Base-by-base conservation (phyloP, 768 basidiomycete genomes). In the Agrocybe pediades region DNA sequence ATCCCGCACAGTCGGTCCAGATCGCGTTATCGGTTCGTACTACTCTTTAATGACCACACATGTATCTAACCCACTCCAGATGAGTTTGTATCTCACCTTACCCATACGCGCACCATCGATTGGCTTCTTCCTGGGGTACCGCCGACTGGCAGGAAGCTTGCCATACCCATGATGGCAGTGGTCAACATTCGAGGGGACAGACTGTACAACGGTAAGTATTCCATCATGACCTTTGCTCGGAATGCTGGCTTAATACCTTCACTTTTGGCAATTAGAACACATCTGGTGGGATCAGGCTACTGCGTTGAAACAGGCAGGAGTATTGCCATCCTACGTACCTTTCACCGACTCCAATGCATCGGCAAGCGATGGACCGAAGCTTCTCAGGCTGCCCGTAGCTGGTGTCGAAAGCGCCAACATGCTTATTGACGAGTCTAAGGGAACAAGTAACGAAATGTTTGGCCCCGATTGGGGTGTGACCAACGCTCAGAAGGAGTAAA, bases 71-170 rank as follows among this genome's bases (percentile, higher is more conserved):
- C 46, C 21, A 19, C 49, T 30, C 2, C 47, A 81, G 80, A 82
- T 52, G 82, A 83, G 64, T 81, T 83, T 53, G 71, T 83, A 13
- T 75, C 74, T 36, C 69, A 71, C 51, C 61, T 73, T 9, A 81
- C 79, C 3, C 79, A 81, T 47, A 74, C 77, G 57, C 69, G 66
- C 17, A 62, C 61, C 27, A 65, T 80, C 39, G 77, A 79, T 57
- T 80, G 76, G 74, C 66, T 81, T 13, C 72, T 83, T 17, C 82
- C 83, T 3, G 77, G 79, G 1, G 74, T 85, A 19, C 81, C 81
- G 3, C 74, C 81, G 0, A 82, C 78, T 1, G 76, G 76, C 13
- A 78, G 73, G 60, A 74, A 74, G 40, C 55, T 85, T 9, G 53
- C 70, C 1, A 72, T 85, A 45, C 82, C 83, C 2, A 79, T 82